Percentiles rank a stretch among this genome's conserved stretches.
phyloP scores from a whole-genome alignment of 495 filamentous ascomycete genomes.

The Penicillium atrosanguineum region DNA sequence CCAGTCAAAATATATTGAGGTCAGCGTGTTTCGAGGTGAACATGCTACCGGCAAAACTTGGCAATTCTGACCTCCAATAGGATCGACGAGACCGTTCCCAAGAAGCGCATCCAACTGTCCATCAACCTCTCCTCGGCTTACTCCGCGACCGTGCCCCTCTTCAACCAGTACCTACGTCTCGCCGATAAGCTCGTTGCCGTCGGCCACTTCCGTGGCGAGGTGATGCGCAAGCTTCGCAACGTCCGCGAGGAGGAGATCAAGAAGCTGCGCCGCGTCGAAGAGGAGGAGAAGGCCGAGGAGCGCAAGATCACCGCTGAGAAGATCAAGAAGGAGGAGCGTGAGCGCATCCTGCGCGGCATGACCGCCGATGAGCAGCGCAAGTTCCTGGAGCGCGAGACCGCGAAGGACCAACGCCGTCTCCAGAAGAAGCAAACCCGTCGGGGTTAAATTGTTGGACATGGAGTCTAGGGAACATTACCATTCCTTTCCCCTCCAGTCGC shows the following conservation, averaged over 20 bases:
- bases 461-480: background rate
- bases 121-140: conserved; percentile 63
- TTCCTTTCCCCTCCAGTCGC: background rate
- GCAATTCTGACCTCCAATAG: conserved; percentile 36
- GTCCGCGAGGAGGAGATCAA: conserved; percentile 79
- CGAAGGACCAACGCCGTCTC: conserved; percentile 72
- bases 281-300: conserved; percentile 96
- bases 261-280: conserved; percentile 74
- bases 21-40: too few relatives aligned
- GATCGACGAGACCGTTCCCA: conserved; percentile 78
- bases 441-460: conserved; percentile 18
- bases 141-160: conserved; percentile 66
- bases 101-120: conserved; percentile 81
- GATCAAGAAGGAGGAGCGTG: conserved; percentile 89
- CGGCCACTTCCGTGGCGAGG: conserved; percentile 87
- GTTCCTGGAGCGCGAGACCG: conserved; percentile 86
- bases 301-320: conserved; percentile 72
- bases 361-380: conserved; percentile 94
- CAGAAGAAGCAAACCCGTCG: conserved; percentile 66
- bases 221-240: conserved; percentile 70
- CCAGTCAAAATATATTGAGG: background rate
- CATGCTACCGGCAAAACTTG: background rate
- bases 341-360: conserved; percentile 74
- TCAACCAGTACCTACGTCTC: conserved; percentile 79
- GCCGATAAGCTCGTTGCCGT: conserved; percentile 71